Evolutionary conservation across 257 asterid genomes (phyloP), one percentile per base, ranked within the genome.

Genomic region (Solanum ahanhuiri): DNA sequence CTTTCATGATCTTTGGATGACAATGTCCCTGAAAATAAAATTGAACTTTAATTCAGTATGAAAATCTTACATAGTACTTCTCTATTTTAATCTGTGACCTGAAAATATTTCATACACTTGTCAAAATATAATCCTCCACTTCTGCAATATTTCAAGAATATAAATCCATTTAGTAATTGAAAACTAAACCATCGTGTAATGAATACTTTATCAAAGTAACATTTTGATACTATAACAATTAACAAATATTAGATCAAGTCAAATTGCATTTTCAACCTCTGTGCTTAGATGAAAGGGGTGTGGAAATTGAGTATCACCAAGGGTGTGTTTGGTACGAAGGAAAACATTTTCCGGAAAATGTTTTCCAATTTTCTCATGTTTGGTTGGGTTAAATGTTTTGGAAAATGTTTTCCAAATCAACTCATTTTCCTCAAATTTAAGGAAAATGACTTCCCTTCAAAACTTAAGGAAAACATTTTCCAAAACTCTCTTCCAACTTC

Each of bases 1-100:
- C 97, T 88, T 92, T 92, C 92, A 93, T 88, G 91, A 97, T 94
- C 92, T 91, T 95, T n/a, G 98, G 98, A 92, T 97, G 99, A 81
- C 98, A 91, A 86, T 97, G 99, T 85, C 99, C 99, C 98, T 95
- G 91, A 90, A 91, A 45, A 69, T 67, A 81, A 86, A 89, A 86
- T 77, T 82, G 23, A 64, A 79, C 45, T 33, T 71, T 33, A 34
- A 71, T 71, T 71, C 79, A 82, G 58, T 18, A 45, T 39, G 17
- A 33, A 18, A 33, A 35, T 34, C 48, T 18, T 72, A 17, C 30
- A 34, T 72, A 20, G 81, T 39, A 28, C 64, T 76, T 43, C 83
- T 87, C 77, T 85, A 75, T 76, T 63, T 9, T 45, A 79, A 79
- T 75, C 51, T 28, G 64, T 15, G 39, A 28, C 39, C 67, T 79